phyloP scores from a whole-genome alignment of 2,329 filamentous ascomycete genomes.

The Ophiognomonia clavigignenti-juglandacearum region DNA sequence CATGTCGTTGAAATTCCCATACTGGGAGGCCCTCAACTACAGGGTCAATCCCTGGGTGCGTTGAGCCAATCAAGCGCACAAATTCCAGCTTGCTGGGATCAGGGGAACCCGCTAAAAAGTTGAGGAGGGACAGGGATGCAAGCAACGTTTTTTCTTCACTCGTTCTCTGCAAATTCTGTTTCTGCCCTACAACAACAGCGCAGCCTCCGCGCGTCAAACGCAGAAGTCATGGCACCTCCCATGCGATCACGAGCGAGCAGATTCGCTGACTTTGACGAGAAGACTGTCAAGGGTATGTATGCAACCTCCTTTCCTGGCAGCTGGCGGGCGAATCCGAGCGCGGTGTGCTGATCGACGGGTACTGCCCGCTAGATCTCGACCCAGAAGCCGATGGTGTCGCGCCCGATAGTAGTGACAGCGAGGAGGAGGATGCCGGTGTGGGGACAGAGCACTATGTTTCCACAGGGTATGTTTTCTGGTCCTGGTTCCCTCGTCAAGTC shows the following conservation, averaged over 20 bases:
- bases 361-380: constrained; percentile 61
- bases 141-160: constrained; percentile 6
- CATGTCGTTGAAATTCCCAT: background rate
- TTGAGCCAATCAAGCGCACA: background rate
- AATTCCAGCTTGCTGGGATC: background rate
- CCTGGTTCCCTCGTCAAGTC: background rate
- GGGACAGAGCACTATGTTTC: constrained; percentile 83
- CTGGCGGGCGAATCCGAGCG: background rate
- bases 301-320: background rate
- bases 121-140: constrained; percentile 6
- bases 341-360: constrained; percentile 1
- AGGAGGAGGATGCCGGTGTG: constrained; percentile 44
- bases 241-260: constrained; percentile 51
- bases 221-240: constrained; percentile 42
- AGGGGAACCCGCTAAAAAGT: constrained; percentile 17
- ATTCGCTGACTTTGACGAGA: constrained; percentile 58
- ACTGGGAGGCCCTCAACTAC: background rate
- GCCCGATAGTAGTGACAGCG: constrained; percentile 50
- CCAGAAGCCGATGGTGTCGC: constrained; percentile 62
- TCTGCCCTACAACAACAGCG: constrained; percentile 15
- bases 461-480: constrained; percentile 64
- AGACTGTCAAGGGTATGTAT: constrained; percentile 53
- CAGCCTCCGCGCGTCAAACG: background rate
- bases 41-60: background rate
- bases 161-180: constrained; percentile 10